Conservation (phyloP, 1,139 yeast genomes). For the Lodderomyces elongisporus region DNA sequence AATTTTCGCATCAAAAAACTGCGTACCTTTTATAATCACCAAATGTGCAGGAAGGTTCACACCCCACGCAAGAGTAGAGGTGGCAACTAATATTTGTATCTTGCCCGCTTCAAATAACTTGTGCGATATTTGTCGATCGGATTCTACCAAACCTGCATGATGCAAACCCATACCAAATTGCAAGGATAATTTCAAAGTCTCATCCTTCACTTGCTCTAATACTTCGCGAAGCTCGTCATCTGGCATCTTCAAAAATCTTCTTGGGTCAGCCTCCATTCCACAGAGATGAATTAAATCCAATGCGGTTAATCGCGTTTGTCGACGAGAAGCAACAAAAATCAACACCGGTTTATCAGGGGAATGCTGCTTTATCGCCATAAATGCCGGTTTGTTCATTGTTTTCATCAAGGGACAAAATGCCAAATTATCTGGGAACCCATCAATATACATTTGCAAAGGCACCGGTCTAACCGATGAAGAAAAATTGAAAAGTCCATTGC, state of each 20-base stretch:
- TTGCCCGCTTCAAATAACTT: slow-evolving; percentile 78
- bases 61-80: slow-evolving; percentile 97
- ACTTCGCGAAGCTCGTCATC: slow-evolving; percentile 71
- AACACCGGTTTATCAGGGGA: slow-evolving; percentile 91
- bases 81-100: slow-evolving; percentile 86
- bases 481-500: slow-evolving; percentile 85
- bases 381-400: slow-evolving; percentile 97
- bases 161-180: slow-evolving; percentile 97
- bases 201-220: slow-evolving; percentile 73
- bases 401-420: slow-evolving; percentile 97
- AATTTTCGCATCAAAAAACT: slow-evolving; percentile 75
- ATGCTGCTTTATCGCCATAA: slow-evolving; percentile 92
- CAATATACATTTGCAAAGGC: slow-evolving; percentile 95
- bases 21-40: slow-evolving; percentile 92
- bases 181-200: slow-evolving; percentile 73
- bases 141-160: slow-evolving; percentile 94
- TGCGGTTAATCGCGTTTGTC: slow-evolving; percentile 95
- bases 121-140: slow-evolving; percentile 85
- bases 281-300: slow-evolving; percentile 87
- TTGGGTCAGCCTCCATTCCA: slow-evolving; percentile 91
- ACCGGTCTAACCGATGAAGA: slow-evolving; percentile 97
- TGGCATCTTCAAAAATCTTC: slow-evolving; percentile 72
- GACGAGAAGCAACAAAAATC: slow-evolving; percentile 92
- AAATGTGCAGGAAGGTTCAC: slow-evolving; percentile 93
- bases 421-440: slow-evolving; percentile 91